Base-by-base conservation (phyloP, 164 flowering plant species). In the Vitis cinerea region DNA sequence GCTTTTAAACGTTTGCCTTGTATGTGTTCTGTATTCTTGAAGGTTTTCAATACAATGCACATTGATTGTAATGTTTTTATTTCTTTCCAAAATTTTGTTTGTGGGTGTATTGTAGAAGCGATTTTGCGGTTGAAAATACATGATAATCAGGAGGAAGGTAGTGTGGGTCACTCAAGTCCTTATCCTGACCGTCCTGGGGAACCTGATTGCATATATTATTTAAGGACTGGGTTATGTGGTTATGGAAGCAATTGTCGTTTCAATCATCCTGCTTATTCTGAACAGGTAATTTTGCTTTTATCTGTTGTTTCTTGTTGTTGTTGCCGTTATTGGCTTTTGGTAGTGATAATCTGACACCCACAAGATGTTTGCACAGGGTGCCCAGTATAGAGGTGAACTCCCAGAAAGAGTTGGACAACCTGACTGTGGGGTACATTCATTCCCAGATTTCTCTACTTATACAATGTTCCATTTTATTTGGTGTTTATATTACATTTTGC, bases 341-440 rank as follows among this genome's bases (percentile, higher is more conserved):
- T 37, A 10, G 59, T 10, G 69, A 53, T 29, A 53, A 53, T 53
- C n/a, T n/a, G n/a, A 53, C n/a, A 53, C 15, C 11, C 5, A 9
- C 16, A 16, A 29, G 15, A 9, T 63, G 50, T 30, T 54, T 29
- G 27, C 53, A 54, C 76, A 91, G 92, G 83, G 62, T 77, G 76
- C 72, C 74, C 83, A 75, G 59, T 69, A 72, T 51, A 79, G 71
- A 71, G 85, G 77, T 64, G 93, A 83, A 68, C 87, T 89, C 27
- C 97, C 97, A 1, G 87, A 88, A 75, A 88, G 97, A 86, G 83
- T 53, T 78, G 94, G 93, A 61, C 87, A 88, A 68, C 89, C 90
- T 48, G 92, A 92, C 67, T 92, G 94, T 77, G 90, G 81, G 91
- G 94, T 90, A 84, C 23, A 30, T 50, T 27, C 14, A 13, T 54